Evolutionary conservation across 179 eudicot genomes (phyloP), one percentile per base, ranked within the genome.

Genomic region (Beta lomatogona): DNA sequence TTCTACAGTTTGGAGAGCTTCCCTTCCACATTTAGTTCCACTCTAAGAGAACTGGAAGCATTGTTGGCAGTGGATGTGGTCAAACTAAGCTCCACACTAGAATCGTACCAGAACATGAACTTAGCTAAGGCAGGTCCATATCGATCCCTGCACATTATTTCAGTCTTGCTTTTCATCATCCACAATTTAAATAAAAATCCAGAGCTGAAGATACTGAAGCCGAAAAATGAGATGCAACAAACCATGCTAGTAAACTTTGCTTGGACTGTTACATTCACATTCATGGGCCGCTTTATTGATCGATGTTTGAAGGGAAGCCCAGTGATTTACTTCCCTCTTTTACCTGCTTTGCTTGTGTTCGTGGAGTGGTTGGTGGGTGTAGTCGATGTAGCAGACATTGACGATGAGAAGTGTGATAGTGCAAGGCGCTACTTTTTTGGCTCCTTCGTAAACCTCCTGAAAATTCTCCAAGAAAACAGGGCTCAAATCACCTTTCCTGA

Each of bases 61-160:
- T 77, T 94, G 61, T 75, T 92, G 81, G 87, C 83, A 65, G 71
- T 86, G 14, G 88, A 91, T 28, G 92, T 91, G 70, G 53, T 80
- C 12, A 64, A 92, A 71, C 86, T 96, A 60, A 82, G 81, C 53
- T 83, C 85, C 50, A 58, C 89, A 64, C 74, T 96, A 57, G 96
- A 92, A 77, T 89, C 96, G 25, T 96, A 92, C 87, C 88, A 86
- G 68, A 76, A 74, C 19, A 72, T 96, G 81, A 90, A 88, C 82
- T 87, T 91, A 61, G 81, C 89, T 31, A 89, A 91, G 84, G 88
- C 80, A 21, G 97, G 99, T 72, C 99, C 99, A 81, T 91, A 89
- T 82, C 92, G 99, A 54, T 91, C 92, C 72, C 82, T 96, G 81
- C 98, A 94, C 76, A 83, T 91, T 22, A 89, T 90, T 73, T 83